Conservation (phyloP, 108 stramenopile genomes). For the Tribonema minus region DNA sequence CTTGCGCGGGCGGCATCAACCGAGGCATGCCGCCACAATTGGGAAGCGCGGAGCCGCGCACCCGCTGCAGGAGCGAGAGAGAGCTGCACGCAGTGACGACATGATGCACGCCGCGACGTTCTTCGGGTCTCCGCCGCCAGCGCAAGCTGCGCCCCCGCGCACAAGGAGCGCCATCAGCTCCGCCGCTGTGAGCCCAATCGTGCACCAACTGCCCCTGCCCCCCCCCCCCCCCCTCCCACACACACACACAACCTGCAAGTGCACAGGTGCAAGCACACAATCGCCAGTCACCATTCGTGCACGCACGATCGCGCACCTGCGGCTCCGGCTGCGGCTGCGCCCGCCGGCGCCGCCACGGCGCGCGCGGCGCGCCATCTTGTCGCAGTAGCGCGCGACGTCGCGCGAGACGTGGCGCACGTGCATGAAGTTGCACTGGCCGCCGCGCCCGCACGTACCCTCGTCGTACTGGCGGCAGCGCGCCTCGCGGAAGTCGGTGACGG, state of each 20-base stretch:
- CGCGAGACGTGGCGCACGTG: constrained; percentile 61
- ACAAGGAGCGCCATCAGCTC: not conserved
- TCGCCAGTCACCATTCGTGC: not conserved
- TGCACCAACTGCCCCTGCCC: not conserved
- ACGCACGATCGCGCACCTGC: not conserved
- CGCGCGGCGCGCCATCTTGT: not conserved
- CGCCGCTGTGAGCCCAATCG: not conserved
- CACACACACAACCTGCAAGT: no score
- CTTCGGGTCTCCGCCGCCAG: no score
- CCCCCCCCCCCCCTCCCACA: no score
- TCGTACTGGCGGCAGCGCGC: constrained; percentile 72
- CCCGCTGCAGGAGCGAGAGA: no score
- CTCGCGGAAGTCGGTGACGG: constrained; percentile 91
- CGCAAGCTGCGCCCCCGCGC: not conserved
- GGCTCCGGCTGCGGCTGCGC: no score
- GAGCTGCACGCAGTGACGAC: no score
- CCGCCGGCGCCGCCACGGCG: no score
- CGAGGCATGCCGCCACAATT: no score
- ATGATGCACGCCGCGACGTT: no score
- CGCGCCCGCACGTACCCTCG: constrained; percentile 57
- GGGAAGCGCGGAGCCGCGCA: no score
- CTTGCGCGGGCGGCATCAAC: no score
- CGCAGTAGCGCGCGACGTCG: constrained; percentile 25
- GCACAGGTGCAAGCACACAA: not conserved
- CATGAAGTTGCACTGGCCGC: constrained; percentile 97